Evolutionary conservation across 1,284 basidiomycete genomes (phyloP).

Genomic region (Naganishia liquefaciens): DNA sequence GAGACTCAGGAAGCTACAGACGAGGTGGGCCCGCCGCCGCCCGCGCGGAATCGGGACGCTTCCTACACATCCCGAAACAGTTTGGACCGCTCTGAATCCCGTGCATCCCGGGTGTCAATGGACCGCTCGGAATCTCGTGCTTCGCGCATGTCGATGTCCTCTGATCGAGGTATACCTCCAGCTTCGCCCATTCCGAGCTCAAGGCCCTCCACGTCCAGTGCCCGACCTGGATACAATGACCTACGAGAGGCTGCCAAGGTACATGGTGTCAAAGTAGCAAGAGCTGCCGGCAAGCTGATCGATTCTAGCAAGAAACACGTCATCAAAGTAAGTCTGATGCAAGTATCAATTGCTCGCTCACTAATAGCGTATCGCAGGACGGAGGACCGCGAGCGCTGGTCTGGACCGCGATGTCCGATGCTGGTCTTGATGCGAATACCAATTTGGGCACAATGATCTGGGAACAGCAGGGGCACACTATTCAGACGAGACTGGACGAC

Average conservation of each 20-base stretch:
- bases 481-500: constrained; percentile 72
- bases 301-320: constrained; percentile 73
- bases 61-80: constrained; percentile 22
- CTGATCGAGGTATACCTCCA: constrained; percentile 20
- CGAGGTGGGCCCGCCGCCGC: constrained; percentile 35
- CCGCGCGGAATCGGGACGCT: constrained; percentile 37
- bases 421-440: constrained; percentile 55
- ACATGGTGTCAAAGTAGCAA: constrained; percentile 72
- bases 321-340: constrained; percentile 60
- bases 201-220: constrained; percentile 24
- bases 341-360: background rate
- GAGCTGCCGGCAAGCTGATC: constrained; percentile 66
- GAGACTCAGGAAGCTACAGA: constrained; percentile 33
- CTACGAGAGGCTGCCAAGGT: constrained; percentile 69
- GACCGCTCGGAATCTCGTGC: constrained; percentile 37
- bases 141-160: constrained; percentile 32
- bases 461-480: constrained; percentile 65
- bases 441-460: constrained; percentile 60
- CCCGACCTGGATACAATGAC: constrained; percentile 57
- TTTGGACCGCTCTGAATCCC: constrained; percentile 37
- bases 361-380: constrained; percentile 54
- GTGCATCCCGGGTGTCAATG: constrained; percentile 35
- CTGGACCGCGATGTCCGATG: constrained; percentile 63
- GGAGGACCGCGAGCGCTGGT: constrained; percentile 79
- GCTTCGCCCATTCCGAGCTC: constrained; percentile 23